A percentile compares a stretch with the other conserved stretches of the same genome.
Evolutionary conservation across 106 monocot species (phyloP).

Genomic region (Dendrobium nobile): DNA sequence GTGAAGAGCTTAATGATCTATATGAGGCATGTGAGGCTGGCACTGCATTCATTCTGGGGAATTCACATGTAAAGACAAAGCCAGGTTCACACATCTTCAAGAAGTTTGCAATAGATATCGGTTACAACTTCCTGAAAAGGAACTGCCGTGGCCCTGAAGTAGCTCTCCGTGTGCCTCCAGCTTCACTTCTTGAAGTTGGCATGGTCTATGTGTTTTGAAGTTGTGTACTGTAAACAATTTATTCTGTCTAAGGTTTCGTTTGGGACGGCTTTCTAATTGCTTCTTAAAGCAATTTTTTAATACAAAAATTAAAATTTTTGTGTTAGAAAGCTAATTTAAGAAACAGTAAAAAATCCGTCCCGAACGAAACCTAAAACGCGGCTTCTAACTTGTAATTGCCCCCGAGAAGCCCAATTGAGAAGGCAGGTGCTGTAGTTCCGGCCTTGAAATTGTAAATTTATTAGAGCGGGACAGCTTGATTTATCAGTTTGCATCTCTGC

Average conservation of each 20-base stretch:
- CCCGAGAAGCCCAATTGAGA: background rate
- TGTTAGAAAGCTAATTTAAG: too few species aligned
- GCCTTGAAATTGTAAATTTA: background rate
- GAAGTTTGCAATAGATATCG: conserved; percentile 44
- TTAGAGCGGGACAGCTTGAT: background rate
- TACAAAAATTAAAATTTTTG: too few species aligned
- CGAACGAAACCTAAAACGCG: background rate
- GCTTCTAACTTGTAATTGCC: background rate
- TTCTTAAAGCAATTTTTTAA: too few species aligned
- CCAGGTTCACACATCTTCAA: conserved; percentile 49
- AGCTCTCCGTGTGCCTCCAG: conserved; percentile 48
- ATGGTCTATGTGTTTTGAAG: conserved; percentile 54
- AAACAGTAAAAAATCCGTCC: too few species aligned
- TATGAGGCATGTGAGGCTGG: conserved; percentile 37
- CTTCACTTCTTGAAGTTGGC: conserved; percentile 63
- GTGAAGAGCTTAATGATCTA: conserved; percentile 49
- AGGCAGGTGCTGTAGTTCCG: background rate
- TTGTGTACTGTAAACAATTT: background rate
- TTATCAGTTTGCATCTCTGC: background rate
- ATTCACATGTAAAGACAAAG: conserved; percentile 54
- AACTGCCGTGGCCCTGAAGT: conserved; percentile 67
- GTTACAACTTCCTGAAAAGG: conserved; percentile 56
- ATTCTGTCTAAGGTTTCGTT: background rate
- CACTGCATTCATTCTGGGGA: conserved; percentile 55
- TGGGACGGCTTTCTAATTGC: too few species aligned